Percentiles rank a stretch among this genome's conserved stretches.
Conservation (phyloP, 2,329 filamentous ascomycete species). For the Pseudocercospora fuligena region DNA sequence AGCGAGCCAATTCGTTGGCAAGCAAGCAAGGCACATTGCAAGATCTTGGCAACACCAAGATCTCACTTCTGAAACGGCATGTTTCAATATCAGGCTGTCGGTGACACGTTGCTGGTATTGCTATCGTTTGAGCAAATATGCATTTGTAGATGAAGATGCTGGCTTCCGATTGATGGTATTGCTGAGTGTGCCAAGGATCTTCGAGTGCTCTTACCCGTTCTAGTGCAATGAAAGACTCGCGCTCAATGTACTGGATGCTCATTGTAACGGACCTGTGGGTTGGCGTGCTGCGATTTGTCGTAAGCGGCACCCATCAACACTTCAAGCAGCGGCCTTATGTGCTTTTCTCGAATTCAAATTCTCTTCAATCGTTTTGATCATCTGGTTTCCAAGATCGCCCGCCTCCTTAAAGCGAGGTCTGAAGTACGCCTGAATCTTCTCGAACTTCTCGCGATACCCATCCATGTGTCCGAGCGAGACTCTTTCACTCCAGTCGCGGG, state of each 20-base stretch:
- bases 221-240: not conserved
- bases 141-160: not conserved
- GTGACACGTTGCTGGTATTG: not conserved
- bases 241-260: not conserved
- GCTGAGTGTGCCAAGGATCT: not conserved
- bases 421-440: constrained; percentile 89
- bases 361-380: constrained; percentile 94
- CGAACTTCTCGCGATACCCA: constrained; percentile 88
- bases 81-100: constrained; percentile 1
- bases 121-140: not conserved
- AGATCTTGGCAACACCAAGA: not conserved
- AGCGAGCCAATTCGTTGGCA: not conserved
- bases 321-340: not conserved
- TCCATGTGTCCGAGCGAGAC: constrained; percentile 91
- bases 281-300: not conserved
- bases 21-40: constrained; percentile 6
- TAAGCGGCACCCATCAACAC: not conserved
- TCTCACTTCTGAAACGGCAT: constrained; percentile 8
- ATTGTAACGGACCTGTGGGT: not conserved
- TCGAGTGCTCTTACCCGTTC: not conserved
- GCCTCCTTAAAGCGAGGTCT: constrained; percentile 87
- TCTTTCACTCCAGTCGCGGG: constrained; percentile 92
- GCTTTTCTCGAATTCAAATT: constrained; percentile 58
- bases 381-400: constrained; percentile 85
- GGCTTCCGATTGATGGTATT: not conserved